Evolutionary conservation across 2,329 filamentous ascomycete genomes (phyloP).

Genomic region (Calonectria multiphialidica): DNA sequence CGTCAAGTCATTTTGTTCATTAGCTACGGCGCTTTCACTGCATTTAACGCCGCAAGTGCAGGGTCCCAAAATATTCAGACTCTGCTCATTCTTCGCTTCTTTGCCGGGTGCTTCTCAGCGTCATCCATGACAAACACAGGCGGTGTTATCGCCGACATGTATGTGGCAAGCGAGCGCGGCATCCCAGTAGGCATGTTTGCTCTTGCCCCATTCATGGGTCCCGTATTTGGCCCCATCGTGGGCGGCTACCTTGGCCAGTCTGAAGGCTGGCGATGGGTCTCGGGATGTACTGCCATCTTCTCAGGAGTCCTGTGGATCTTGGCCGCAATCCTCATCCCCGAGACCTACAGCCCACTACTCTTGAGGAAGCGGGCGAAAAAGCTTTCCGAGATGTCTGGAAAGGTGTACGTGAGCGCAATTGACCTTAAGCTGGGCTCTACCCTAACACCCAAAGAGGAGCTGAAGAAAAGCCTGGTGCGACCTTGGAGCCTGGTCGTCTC

Average conservation of each 20-base stretch:
- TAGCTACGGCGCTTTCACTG: conserved; percentile 73
- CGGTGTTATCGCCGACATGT: conserved; percentile 82
- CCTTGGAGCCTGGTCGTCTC: conserved; percentile 77
- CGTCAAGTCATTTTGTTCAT: conserved; percentile 68
- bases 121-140: conserved; percentile 86
- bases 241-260: conserved; percentile 80
- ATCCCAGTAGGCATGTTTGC: conserved; percentile 86
- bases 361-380: conserved; percentile 53
- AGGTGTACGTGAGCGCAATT: conserved; percentile 26
- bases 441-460: conserved; percentile 56
- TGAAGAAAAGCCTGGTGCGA: conserved; percentile 76
- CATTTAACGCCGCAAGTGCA: conserved; percentile 83
- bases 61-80: conserved; percentile 79
- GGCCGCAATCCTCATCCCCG: conserved; percentile 84
- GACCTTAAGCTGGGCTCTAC: conserved; percentile 18
- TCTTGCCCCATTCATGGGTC: conserved; percentile 80
- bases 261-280: conserved; percentile 81
- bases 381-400: conserved; percentile 32
- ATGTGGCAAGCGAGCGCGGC: conserved; percentile 82
- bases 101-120: conserved; percentile 84
- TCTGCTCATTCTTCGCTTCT: conserved; percentile 78
- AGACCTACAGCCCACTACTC: conserved; percentile 85
- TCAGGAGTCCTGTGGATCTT: conserved; percentile 73
- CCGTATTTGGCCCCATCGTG: conserved; percentile 61
- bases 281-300: conserved; percentile 84